These are phyloP conservation scores for Calocybe indica DNA, from an alignment of 768 basidiomycete genomes.

Conservation along the genomic window DNA sequence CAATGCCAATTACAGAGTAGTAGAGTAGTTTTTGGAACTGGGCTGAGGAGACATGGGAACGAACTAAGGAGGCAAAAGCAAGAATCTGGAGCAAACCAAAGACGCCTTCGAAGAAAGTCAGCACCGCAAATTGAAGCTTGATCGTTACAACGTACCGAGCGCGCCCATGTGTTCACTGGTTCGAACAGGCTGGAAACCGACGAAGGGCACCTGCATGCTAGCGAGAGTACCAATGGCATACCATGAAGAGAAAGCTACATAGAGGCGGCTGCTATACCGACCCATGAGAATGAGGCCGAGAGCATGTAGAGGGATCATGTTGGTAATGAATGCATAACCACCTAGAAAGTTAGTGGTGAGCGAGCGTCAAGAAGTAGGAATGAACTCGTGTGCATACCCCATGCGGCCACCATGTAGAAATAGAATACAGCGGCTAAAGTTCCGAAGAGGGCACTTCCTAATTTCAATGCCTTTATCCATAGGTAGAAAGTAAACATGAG, in stretches of 20 bases:
- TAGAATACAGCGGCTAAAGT: constrained; percentile 92
- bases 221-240: constrained; percentile 96
- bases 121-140: neutral
- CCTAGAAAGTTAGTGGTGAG: constrained; percentile 33
- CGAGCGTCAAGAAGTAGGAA: neutral
- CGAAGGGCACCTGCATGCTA: constrained; percentile 99
- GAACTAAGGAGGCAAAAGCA: constrained; percentile 85
- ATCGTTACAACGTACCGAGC: constrained; percentile 50
- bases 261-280: constrained; percentile 85
- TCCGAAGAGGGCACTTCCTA: constrained; percentile 88
- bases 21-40: constrained; percentile 86
- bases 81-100: constrained; percentile 96
- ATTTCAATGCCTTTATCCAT: constrained; percentile 96
- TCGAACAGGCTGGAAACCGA: constrained; percentile 96
- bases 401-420: constrained; percentile 99
- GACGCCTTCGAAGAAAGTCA: constrained; percentile 49
- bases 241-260: constrained; percentile 95
- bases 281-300: constrained; percentile 96
- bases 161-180: constrained; percentile 99
- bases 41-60: constrained; percentile 83
- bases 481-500: constrained; percentile 98
- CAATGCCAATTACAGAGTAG: constrained; percentile 59
- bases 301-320: constrained; percentile 98
- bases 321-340: constrained; percentile 99
- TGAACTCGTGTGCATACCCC: constrained; percentile 56